Evolutionary conservation across 345 rosid genomes (phyloP).

Genomic region (Hibiscus trionum): DNA sequence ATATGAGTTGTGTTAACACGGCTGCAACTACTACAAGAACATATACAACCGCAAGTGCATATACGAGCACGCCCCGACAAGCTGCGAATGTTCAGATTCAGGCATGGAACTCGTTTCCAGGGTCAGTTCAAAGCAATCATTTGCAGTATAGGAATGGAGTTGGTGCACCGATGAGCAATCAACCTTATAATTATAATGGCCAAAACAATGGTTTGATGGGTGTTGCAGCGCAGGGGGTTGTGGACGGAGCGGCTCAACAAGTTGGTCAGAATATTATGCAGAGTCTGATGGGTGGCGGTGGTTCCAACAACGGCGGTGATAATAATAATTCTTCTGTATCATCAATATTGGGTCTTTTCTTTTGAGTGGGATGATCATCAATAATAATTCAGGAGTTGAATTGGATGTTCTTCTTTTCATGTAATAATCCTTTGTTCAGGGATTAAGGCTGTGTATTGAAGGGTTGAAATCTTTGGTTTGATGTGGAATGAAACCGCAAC

Average conservation of each 20-base stretch:
- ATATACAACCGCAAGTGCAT: background rate
- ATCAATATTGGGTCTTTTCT: background rate
- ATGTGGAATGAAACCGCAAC: background rate
- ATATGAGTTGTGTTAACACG: conserved; percentile 34
- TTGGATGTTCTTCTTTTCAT: background rate
- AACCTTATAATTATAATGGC: background rate
- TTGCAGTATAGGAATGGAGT: background rate
- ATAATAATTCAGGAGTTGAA: background rate
- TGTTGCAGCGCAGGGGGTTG: conserved; percentile 15
- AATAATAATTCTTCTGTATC: background rate
- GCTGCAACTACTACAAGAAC: background rate
- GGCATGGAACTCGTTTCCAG: conserved; percentile 21
- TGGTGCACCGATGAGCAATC: background rate
- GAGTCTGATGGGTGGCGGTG: conserved; percentile 13
- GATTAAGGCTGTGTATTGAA: background rate
- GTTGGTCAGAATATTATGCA: conserved; percentile 22
- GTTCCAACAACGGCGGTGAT: background rate
- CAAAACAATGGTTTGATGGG: conserved; percentile 1
- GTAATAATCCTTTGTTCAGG: background rate
- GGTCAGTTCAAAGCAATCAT: conserved; percentile 8
- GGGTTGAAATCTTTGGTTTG: background rate
- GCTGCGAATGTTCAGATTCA: conserved; percentile 17
- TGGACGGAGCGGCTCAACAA: conserved; percentile 20
- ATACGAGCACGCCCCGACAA: conserved; percentile 2
- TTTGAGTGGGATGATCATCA: background rate